These are phyloP conservation scores for Trichoderma erinaceum DNA, from an alignment of 495 filamentous ascomycete genomes.

Conservation along the genomic window DNA sequence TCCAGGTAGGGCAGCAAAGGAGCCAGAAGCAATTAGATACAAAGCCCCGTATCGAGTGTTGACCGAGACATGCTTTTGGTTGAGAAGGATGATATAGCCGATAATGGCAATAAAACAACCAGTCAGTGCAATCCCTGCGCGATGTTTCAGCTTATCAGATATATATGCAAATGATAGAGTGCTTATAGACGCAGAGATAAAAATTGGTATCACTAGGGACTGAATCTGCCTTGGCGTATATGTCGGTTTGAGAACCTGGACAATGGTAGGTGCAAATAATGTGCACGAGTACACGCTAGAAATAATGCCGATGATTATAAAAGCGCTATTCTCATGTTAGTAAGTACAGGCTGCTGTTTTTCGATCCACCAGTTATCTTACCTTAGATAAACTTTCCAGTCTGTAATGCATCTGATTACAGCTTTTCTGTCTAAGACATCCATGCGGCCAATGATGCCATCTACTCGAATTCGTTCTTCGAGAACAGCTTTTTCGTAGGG, in stretches of 20 bases:
- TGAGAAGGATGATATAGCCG: constrained; percentile 32
- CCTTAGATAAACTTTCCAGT: constrained; percentile 1
- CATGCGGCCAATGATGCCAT: constrained; percentile 7
- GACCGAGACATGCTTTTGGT: constrained; percentile 22
- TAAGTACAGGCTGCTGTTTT: not conserved
- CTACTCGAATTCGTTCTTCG: not conserved
- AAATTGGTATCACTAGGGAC: constrained; percentile 32
- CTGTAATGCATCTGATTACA: not conserved
- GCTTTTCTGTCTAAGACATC: not conserved
- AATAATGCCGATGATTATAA: not conserved
- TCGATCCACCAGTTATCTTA: not conserved
- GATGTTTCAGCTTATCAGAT: constrained; percentile 30
- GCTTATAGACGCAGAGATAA: constrained; percentile 23
- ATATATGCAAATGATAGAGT: constrained; percentile 20
- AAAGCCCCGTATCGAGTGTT: constrained; percentile 17
- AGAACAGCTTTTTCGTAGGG: not conserved
- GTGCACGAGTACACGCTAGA: constrained; percentile 19
- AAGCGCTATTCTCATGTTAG: constrained; percentile 2
- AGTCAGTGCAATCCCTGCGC: constrained; percentile 30
- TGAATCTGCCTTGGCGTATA: constrained; percentile 23
- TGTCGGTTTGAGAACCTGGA: constrained; percentile 19
- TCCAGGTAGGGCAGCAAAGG: constrained; percentile 18
- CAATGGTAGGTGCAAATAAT: constrained; percentile 22
- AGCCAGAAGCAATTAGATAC: constrained; percentile 20
- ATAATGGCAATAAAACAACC: constrained; percentile 27